Percentiles rank a stretch among this genome's conserved stretches.
Conservation (phyloP, 306 rosid species). For the Rosa rugosa region DNA sequence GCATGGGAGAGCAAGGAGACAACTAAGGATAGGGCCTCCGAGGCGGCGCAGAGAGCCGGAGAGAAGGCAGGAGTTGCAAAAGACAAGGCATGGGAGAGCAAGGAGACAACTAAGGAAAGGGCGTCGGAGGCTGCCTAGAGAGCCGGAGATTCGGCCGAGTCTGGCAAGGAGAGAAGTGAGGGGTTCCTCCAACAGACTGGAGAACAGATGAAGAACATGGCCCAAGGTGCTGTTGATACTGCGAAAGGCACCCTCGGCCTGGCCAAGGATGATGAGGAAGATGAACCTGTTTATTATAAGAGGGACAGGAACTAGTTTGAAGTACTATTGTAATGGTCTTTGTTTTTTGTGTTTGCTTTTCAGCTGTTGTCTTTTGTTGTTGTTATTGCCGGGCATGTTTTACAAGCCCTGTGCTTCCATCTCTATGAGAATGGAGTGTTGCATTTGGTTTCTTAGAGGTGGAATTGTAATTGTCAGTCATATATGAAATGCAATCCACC, state of each 20-base stretch:
- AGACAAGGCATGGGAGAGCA: background rate
- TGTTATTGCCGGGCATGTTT: background rate
- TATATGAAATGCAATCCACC: slow-evolving; percentile 8
- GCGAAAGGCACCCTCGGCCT: slow-evolving; percentile 11
- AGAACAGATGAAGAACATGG: slow-evolving; percentile 6
- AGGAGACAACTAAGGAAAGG: slow-evolving; percentile 15
- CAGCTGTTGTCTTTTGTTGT: background rate
- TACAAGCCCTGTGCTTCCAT: background rate
- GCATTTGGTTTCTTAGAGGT: background rate
- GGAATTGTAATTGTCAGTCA: slow-evolving; percentile 5
- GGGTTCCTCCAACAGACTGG: slow-evolving; percentile 9
- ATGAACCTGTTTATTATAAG: background rate
- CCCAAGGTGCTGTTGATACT: background rate
- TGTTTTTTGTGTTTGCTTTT: background rate
- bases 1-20: background rate
- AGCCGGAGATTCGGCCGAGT: slow-evolving; percentile 19
- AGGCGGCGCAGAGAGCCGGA: slow-evolving; percentile 13
- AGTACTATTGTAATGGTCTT: background rate
- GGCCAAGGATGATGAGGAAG: slow-evolving; percentile 15
- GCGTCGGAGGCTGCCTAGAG: background rate
- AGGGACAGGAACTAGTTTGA: slow-evolving; percentile 8
- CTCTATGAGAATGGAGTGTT: slow-evolving; percentile 6
- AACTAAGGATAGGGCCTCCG: slow-evolving; percentile 13
- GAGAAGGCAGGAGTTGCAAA: slow-evolving; percentile 12
- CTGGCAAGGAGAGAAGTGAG: slow-evolving; percentile 12